Evolutionary conservation across 2,329 filamentous ascomycete species (phyloP).

Genomic region (Neofusicoccum parvum): DNA sequence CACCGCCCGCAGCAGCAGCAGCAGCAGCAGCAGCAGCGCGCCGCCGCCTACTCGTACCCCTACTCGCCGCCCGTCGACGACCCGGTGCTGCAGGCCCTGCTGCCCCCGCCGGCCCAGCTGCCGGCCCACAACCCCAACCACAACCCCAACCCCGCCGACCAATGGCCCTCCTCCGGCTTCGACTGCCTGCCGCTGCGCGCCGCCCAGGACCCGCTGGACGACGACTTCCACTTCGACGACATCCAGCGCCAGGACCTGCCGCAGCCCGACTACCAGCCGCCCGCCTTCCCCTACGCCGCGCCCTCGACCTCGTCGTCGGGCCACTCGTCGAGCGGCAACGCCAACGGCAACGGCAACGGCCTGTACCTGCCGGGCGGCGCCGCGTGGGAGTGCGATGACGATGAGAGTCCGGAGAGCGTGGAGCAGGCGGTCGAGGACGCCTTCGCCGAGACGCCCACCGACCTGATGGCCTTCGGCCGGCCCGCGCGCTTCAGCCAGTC

Average conservation of each 20-base stretch:
- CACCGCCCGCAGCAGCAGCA: no score
- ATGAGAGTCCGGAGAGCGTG: constrained; percentile 24
- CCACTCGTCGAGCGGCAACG: background rate
- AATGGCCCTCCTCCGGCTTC: constrained; percentile 1
- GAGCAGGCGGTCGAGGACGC: constrained; percentile 13
- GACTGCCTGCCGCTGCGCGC: constrained; percentile 2
- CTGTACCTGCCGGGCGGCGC: background rate
- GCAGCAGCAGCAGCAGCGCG: background rate
- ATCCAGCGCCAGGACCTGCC: background rate
- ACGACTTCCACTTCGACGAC: constrained; percentile 7
- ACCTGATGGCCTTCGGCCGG: constrained; percentile 21
- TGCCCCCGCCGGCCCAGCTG: background rate
- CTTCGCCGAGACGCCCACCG: constrained; percentile 19
- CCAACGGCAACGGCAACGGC: background rate
- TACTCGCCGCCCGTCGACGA: constrained; percentile 17
- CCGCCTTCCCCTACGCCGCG: background rate
- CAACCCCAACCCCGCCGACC: background rate
- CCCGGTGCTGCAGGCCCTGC: background rate
- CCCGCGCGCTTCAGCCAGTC: background rate
- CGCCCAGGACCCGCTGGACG: constrained; percentile 1
- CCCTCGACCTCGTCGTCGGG: background rate
- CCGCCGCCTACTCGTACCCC: constrained; percentile 2
- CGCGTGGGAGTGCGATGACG: constrained; percentile 24
- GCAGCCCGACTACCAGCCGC: constrained; percentile 1
- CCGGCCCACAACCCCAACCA: background rate